phyloP scores from a whole-genome alignment of 305 asterid genomes.

The Vinca major region DNA sequence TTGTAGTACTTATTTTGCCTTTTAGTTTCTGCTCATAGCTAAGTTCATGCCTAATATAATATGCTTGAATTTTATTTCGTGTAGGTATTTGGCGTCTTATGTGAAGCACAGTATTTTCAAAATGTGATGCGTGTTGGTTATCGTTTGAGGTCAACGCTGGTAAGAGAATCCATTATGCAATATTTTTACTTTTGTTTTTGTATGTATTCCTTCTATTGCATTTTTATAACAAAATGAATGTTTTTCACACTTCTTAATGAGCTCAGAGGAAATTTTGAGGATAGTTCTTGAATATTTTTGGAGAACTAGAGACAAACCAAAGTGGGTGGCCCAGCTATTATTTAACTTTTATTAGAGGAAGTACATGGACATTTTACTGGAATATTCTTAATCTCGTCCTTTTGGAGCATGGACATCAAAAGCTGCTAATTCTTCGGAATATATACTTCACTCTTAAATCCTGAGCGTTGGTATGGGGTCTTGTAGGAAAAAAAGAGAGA shows the following conservation, averaged over 20 bases:
- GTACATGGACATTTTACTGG: not conserved
- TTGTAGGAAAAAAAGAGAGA: not conserved
- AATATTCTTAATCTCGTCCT: not conserved
- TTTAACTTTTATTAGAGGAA: not conserved
- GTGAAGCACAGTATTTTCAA: conserved; percentile 95
- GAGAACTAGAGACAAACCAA: not conserved
- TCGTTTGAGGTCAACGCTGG: conserved; percentile 90
- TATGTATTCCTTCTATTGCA: not conserved
- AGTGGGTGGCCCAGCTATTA: not conserved
- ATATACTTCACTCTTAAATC: not conserved
- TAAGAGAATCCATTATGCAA: conserved; percentile 23
- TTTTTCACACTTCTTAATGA: not conserved
- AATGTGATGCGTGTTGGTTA: conserved; percentile 96
- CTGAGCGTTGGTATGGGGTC: not conserved
- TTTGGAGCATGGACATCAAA: not conserved
- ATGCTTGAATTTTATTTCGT: conserved; percentile 1
- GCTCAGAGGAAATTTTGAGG: not conserved
- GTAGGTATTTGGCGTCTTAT: conserved; percentile 83
- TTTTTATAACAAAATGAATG: not conserved
- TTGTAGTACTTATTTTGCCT: not conserved
- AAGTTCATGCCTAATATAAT: not conserved
- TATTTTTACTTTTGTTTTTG: not conserved
- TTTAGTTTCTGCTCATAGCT: not conserved
- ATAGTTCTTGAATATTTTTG: not conserved
- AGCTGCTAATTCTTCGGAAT: not conserved